Evolutionary conservation across 805 yeast genomes (phyloP).

Genomic region (Saccharomycopsis olivae): DNA sequence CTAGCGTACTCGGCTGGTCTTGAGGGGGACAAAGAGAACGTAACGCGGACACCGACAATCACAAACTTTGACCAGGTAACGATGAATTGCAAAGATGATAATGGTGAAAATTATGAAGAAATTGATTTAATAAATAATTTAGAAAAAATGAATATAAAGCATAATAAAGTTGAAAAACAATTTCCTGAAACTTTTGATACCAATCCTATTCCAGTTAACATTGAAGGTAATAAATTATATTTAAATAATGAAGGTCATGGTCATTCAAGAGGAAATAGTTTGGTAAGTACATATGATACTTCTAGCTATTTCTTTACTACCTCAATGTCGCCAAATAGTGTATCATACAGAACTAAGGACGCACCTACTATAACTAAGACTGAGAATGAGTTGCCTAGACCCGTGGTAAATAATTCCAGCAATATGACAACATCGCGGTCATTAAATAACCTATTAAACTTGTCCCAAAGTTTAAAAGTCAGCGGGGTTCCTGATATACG

Average conservation of each 20-base stretch:
- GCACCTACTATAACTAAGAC: background rate
- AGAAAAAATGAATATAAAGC: background rate
- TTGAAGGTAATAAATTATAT: conserved; percentile 15
- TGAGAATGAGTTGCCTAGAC: background rate
- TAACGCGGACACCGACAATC: background rate
- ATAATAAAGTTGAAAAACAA: background rate
- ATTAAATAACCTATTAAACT: conserved; percentile 16
- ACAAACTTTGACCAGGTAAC: background rate
- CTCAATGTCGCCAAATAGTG: conserved; percentile 13
- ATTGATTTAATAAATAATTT: conserved; percentile 3
- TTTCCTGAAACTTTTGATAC: conserved; percentile 16
- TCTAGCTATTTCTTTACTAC: background rate
- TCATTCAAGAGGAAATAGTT: conserved; percentile 1
- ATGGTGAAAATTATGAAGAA: conserved; percentile 1
- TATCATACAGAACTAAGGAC: background rate
- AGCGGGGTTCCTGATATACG: background rate
- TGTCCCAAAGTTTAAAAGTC: conserved; percentile 12
- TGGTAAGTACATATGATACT: conserved; percentile 1
- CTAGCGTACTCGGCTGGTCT: too few species aligned
- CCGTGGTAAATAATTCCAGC: too few species aligned
- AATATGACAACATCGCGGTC: conserved; percentile 16
- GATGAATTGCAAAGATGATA: too few species aligned
- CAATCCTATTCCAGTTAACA: conserved; percentile 16
- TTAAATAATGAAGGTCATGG: conserved; percentile 3
- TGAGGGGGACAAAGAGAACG: background rate